Base-by-base conservation (phyloP, 306 rosid genomes). In the Cicer cuneatum region DNA sequence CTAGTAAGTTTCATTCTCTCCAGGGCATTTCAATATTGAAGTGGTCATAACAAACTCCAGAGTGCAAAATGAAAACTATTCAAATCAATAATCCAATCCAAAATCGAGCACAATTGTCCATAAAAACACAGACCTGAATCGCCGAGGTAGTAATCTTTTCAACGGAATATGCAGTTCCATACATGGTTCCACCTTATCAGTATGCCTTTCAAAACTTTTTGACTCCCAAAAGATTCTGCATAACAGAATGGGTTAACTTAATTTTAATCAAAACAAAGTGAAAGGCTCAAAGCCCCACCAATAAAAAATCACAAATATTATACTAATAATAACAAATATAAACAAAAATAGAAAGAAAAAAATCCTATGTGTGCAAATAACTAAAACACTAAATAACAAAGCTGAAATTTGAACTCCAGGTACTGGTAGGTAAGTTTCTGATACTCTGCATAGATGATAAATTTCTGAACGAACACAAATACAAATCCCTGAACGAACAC, bases 171-270 rank as follows among this genome's bases (percentile, higher is more conserved):
- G 89, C 78, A 78, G 97, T 94, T 80, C 92, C 92, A 87, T 94
- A 94, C 99, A 94, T 62, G 91, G 96, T 85, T 94, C 99, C 72
- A 83, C 88, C 83, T 72, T 79, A 74, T 92, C 87, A 21, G 95
- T 86, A 37, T 71, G 72, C 68, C 89, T 96, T 86, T 90, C 97
- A 82, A 92, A 91, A 33, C 69, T 79, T 74, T 88, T 83, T 5
- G 99, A 94, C 73, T 81, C 99, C 97, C 96, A 94, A 80, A 94
- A 94, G 78, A 94, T 87, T 89, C 99, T 94, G 85, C 75, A 72
- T 18, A 70, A 42, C 75, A 74, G 33, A 71, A 35, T n/a, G 14
- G 21, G 73, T 71, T 70, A 73, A 77, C 15, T 80, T 68, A 73
- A 67, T 58, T 46, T 38, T 29, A 40, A 66, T 74, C 53, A 39